These are phyloP conservation scores for Bolboschoenus planiculmis DNA, from an alignment of 176 grass and related monocot genomes.

Conservation along the genomic window DNA sequence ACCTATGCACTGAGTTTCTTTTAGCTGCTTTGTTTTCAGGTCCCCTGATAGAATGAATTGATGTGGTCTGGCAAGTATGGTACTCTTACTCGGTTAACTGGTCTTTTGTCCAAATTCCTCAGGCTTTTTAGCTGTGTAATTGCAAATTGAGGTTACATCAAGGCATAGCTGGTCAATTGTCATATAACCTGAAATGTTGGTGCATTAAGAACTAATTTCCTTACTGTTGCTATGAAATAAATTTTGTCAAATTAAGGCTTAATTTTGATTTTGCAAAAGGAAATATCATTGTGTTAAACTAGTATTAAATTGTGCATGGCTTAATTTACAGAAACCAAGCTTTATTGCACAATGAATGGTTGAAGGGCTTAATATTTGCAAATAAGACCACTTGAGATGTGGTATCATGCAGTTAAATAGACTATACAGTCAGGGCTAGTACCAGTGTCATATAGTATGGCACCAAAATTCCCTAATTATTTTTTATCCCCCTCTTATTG, in stretches of 20 bases:
- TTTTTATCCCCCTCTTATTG: neutral
- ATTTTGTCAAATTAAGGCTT: neutral
- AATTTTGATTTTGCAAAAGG: neutral
- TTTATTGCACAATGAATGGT: neutral
- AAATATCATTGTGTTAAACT: neutral
- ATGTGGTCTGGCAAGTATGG: neutral
- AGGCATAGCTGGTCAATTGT: neutral
- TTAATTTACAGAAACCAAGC: neutral
- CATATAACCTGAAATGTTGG: neutral
- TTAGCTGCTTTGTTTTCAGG: neutral
- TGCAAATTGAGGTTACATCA: neutral
- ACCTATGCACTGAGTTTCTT: neutral
- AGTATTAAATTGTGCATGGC: neutral
- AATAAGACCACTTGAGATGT: neutral
- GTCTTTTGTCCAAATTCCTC: neutral
- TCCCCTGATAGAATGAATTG: neutral
- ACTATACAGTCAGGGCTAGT: neutral
- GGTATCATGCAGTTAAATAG: neutral
- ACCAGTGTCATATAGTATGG: too few species aligned
- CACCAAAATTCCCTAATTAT: neutral
- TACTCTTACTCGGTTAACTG: constrained; percentile 10
- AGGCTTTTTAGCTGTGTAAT: neutral
- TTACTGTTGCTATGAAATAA: neutral
- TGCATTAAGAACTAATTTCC: neutral
- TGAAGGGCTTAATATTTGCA: neutral